Evolutionary conservation across 2,329 filamentous ascomycete genomes (phyloP).

Genomic region (Westerdykella aurantiaca): DNA sequence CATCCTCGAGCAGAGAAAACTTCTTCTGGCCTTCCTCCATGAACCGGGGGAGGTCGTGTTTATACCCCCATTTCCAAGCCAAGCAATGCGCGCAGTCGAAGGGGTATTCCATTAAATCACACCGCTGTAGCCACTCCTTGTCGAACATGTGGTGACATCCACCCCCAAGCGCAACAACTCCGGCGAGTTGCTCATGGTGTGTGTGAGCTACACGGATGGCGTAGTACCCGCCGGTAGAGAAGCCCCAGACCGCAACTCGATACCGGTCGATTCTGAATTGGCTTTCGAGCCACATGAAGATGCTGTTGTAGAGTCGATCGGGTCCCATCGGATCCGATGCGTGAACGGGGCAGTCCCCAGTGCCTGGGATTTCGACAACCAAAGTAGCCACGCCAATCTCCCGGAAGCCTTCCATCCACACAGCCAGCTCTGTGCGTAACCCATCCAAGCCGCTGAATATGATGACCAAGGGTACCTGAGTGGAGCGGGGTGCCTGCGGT

Average conservation of each 20-base stretch:
- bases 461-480: constrained; percentile 48
- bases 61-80: constrained; percentile 45
- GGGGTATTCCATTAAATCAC: constrained; percentile 54
- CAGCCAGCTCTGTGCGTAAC: constrained; percentile 52
- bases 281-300: constrained; percentile 51
- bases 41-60: constrained; percentile 37
- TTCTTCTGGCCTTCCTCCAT: constrained; percentile 44
- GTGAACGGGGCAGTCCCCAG: constrained; percentile 51
- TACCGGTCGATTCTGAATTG: constrained; percentile 45
- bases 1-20: constrained; percentile 52
- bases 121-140: constrained; percentile 48
- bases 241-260: constrained; percentile 51
- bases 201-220: constrained; percentile 54
- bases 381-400: constrained; percentile 46
- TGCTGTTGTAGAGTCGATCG: constrained; percentile 49
- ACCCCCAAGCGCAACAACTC: constrained; percentile 51
- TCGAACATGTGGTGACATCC: constrained; percentile 54
- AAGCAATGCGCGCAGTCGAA: constrained; percentile 52
- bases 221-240: constrained; percentile 56
- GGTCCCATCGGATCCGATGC: constrained; percentile 44
- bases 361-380: constrained; percentile 54
- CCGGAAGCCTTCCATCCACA: constrained; percentile 49
- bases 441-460: constrained; percentile 56
- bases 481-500: constrained; percentile 43
- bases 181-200: constrained; percentile 47